Evolutionary conservation across 2,329 filamentous ascomycete genomes (phyloP).

Genomic region (Pseudofabraea citricarpa): DNA sequence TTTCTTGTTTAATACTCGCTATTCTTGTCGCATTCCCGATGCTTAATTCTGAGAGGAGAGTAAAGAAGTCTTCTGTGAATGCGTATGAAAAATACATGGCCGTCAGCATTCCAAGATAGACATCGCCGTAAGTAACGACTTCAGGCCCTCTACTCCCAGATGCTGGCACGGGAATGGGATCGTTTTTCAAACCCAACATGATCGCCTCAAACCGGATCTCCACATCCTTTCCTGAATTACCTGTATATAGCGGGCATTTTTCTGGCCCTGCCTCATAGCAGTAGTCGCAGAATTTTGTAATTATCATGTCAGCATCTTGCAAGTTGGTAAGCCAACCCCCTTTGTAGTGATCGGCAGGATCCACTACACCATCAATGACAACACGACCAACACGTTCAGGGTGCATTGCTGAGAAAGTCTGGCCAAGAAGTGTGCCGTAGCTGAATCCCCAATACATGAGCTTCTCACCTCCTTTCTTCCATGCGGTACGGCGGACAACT

Average conservation of each 20-base stretch:
- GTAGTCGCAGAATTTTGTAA: conserved; percentile 19
- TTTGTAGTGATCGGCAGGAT: conserved; percentile 20
- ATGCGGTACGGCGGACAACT: conserved; percentile 5
- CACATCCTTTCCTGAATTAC: conserved; percentile 5
- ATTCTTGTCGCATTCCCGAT: conserved; percentile 31
- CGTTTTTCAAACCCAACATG: conserved; percentile 2
- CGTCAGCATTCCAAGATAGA: conserved; percentile 8
- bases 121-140: conserved; percentile 20
- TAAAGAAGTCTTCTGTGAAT: conserved; percentile 2
- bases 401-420: conserved; percentile 37
- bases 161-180: conserved; percentile 7
- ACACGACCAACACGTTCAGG: conserved; percentile 34
- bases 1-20: not conserved
- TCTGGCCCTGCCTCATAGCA: conserved; percentile 26
- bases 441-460: conserved; percentile 45
- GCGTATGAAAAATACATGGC: conserved; percentile 5
- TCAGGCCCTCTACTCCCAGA: conserved; percentile 12
- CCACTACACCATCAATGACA: conserved; percentile 20
- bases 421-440: conserved; percentile 38
- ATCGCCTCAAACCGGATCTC: conserved; percentile 4
- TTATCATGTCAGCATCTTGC: conserved; percentile 21
- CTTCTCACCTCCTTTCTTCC: conserved; percentile 19
- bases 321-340: conserved; percentile 37
- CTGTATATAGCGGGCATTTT: conserved; percentile 17
- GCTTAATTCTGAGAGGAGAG: conserved; percentile 11